Base-by-base conservation (phyloP, 2,329 filamentous ascomycete species). In the Hypoxylon sp. region DNA sequence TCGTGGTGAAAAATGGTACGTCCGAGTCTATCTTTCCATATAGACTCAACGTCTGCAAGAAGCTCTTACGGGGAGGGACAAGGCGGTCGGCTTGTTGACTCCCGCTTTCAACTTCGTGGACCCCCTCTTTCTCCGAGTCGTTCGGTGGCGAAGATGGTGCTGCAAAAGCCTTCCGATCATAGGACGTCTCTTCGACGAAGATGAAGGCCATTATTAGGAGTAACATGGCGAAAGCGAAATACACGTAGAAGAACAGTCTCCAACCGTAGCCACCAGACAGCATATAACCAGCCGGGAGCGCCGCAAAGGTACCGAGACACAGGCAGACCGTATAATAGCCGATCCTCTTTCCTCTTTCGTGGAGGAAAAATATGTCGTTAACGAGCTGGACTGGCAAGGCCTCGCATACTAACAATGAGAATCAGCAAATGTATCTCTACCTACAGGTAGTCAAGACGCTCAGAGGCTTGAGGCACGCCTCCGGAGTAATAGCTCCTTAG, bases 211-310 rank as follows among this genome's bases (percentile, higher is more conserved):
- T 72, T 42, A 87, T 76, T 8, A 78, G 65, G 11, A 78, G 66
- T 81, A 79, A 37, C 81, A 80, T 79, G 10, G 83, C 82, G 65
- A 90, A 89, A 1, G 86, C 88, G 56, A 87, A 83, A 72, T 86
- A 85, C 59, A 89, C 87, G 74, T 89, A 89, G 80, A 90, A 90
- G 79, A 87, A 90, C 0, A 90, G 81, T 8, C 84, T 81, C 87
- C 87, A 90, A 7, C 85, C 86, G 72, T 87, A 84, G 0, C 87
- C 87, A 2, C 82, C 86, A 0, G 84, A 82, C 7, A 90, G 83
- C 85, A 90, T 90, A 76, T 89, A 89, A 6, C 87, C 86, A 6
- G 88, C 86, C 57, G 86, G 89, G 0, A 90, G 78, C 0, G 87
- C 86, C 0, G 86, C 86, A 0, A 85, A 86, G 0, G 85, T 81